phyloP scores from a whole-genome alignment of 2,329 filamentous ascomycete genomes.

The Colletotrichum kahawae region DNA sequence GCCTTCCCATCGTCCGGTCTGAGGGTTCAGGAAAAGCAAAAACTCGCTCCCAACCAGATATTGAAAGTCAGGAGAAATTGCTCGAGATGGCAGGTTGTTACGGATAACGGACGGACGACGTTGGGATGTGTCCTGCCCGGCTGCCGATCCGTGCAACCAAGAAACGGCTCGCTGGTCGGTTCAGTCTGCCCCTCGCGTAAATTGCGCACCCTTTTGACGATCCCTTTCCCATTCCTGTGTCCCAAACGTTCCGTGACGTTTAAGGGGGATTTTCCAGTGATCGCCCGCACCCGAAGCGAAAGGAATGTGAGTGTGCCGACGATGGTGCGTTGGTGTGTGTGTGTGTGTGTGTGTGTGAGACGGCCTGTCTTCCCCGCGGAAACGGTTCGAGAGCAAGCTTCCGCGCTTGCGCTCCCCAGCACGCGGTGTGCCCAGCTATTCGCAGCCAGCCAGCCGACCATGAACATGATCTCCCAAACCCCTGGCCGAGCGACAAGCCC shows the following conservation, averaged over 20 bases:
- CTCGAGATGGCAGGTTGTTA: not conserved
- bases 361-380: not conserved
- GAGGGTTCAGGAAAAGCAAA: not conserved
- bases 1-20: not conserved
- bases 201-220: not conserved
- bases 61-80: constrained; percentile 7
- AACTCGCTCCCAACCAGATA: not conserved
- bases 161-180: not conserved
- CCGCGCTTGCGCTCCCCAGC: not conserved
- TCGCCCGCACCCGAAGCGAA: not conserved
- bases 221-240: not conserved
- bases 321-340: not conserved
- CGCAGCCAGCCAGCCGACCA: not conserved
- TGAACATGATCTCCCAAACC: not conserved
- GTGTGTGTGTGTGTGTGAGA: not conserved
- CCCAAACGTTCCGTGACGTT: constrained; percentile 11
- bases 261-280: constrained; percentile 13
- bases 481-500: not conserved
- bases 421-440: too few species aligned
- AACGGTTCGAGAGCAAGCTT: not conserved
- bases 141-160: constrained; percentile 13
- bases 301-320: not conserved
- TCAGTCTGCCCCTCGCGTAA: not conserved
- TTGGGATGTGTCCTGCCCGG: not conserved
- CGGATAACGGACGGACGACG: not conserved